Percentiles rank a stretch among this genome's conserved stretches.
Conservation (phyloP, 1,284 basidiomycete genomes). For the Marasmius oreades region DNA sequence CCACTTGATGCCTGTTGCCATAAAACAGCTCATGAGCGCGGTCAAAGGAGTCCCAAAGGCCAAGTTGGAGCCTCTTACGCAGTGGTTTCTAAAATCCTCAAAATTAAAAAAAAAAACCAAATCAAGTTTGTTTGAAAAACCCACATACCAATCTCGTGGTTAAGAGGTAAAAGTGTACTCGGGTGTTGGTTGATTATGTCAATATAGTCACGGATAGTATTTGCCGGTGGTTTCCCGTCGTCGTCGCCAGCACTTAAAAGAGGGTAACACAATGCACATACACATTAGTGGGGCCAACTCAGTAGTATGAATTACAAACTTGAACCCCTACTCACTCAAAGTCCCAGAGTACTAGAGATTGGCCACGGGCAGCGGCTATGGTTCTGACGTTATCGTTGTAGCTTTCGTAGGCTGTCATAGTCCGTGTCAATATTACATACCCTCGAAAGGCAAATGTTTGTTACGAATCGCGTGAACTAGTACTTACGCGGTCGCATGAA, state of each 20-base stretch:
- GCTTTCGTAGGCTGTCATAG: constrained; percentile 29
- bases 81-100: background rate
- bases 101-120: background rate
- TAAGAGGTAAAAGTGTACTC: constrained; percentile 21
- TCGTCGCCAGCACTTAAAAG: background rate
- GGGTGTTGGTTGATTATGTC: background rate
- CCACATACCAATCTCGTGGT: constrained; percentile 39
- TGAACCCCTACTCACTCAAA: constrained; percentile 28
- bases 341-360: constrained; percentile 35
- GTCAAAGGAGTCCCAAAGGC: no score
- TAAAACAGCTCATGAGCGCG: background rate
- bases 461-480: background rate
- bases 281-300: background rate
- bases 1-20: background rate
- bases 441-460: no score
- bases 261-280: no score
- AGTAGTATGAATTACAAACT: background rate
- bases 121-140: no score
- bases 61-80: background rate
- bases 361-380: constrained; percentile 30
- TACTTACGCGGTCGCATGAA: constrained; percentile 25
- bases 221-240: background rate
- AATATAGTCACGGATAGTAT: background rate
- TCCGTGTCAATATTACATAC: background rate
- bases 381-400: constrained; percentile 42